phyloP scores from a whole-genome alignment of 2,329 filamentous ascomycete genomes.

The Penicillium sp. region DNA sequence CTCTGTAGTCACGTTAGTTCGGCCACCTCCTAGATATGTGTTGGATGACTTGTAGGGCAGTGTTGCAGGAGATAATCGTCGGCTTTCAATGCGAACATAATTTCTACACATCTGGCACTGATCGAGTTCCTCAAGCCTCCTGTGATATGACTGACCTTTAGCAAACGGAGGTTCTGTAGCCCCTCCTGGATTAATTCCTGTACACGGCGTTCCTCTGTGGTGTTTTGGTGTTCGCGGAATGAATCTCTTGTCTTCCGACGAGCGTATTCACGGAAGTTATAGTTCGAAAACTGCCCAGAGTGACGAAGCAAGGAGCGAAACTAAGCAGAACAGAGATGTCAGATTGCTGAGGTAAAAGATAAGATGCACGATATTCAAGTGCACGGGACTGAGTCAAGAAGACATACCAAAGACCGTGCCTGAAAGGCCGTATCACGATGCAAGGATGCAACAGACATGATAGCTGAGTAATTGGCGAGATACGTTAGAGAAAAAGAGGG shows the following conservation, averaged over 20 bases:
- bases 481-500: not conserved
- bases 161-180: conserved; percentile 76
- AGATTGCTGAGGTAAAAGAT: not conserved
- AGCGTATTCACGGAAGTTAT: conserved; percentile 98
- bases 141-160: conserved; percentile 68
- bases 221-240: conserved; percentile 75
- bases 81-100: not conserved
- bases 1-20: conserved; percentile 61
- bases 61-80: not conserved
- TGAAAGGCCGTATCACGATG: conserved; percentile 47
- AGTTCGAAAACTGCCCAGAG: conserved; percentile 81
- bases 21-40: not conserved
- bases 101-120: not conserved
- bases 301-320: conserved; percentile 90
- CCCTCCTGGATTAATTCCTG: conserved; percentile 90
- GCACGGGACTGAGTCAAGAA: not conserved
- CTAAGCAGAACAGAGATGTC: conserved; percentile 46
- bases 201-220: conserved; percentile 71
- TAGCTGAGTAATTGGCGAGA: conserved; percentile 8
- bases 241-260: conserved; percentile 85
- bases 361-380: not conserved
- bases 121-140: not conserved
- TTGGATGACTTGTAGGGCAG: not conserved
- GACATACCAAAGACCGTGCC: conserved; percentile 48
- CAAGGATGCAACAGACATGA: conserved; percentile 47